Percentiles rank a stretch among this genome's conserved stretches.
Conservation (phyloP, 441 rosid species). For the Adansonia gregorii region DNA sequence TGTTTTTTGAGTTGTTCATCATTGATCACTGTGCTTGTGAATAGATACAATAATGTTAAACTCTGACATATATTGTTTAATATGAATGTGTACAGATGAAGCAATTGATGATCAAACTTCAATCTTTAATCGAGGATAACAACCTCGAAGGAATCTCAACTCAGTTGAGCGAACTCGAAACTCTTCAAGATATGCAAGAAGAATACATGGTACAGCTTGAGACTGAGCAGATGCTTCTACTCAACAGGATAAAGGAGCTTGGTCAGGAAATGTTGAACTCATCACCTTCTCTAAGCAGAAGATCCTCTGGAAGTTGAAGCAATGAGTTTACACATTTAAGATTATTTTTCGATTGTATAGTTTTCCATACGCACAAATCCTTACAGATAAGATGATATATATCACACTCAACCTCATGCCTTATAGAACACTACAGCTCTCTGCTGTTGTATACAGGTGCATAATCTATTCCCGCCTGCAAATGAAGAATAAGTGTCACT, state of each 20-base stretch:
- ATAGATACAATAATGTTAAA: background rate
- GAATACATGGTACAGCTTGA: slow-evolving; percentile 84
- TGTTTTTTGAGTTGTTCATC: background rate
- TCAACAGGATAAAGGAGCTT: slow-evolving; percentile 82
- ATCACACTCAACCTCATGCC: background rate
- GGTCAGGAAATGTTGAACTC: slow-evolving; percentile 78
- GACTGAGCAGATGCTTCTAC: slow-evolving; percentile 76
- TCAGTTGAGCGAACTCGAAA: slow-evolving; percentile 69
- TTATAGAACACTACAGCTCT: background rate
- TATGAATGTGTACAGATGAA: slow-evolving; percentile 48
- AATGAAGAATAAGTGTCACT: background rate
- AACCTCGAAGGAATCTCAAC: slow-evolving; percentile 59
- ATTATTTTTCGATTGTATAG: background rate
- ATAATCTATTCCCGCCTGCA: background rate
- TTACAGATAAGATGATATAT: too few relatives aligned
- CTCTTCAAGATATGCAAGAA: slow-evolving; percentile 74
- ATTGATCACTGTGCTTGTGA: slow-evolving; percentile 12
- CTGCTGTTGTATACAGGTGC: background rate
- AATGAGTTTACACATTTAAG: background rate
- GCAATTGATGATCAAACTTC: slow-evolving; percentile 61
- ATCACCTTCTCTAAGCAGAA: slow-evolving; percentile 48
- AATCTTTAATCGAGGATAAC: slow-evolving; percentile 61
- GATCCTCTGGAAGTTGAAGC: slow-evolving; percentile 40
- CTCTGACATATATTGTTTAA: background rate
- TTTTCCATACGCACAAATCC: background rate